Conservation (phyloP, 805 yeast genomes). For the Blastobotrys terrestris region DNA sequence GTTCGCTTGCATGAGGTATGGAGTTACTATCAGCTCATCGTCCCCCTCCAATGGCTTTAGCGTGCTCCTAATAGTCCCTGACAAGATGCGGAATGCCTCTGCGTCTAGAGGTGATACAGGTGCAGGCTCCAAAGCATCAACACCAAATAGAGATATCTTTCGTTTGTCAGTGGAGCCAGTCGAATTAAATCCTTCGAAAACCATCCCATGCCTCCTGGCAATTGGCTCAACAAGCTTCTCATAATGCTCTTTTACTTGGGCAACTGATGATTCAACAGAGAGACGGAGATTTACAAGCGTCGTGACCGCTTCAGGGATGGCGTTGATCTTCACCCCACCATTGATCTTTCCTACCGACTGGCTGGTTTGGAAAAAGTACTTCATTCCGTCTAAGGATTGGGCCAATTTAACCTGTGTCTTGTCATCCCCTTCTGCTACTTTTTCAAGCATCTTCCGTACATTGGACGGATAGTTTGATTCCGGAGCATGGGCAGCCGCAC, state of each 20-base stretch:
- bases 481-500: slow-evolving; percentile 51
- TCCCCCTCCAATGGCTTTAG: not conserved
- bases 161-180: slow-evolving; percentile 9
- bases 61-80: slow-evolving; percentile 36
- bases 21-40: slow-evolving; percentile 38
- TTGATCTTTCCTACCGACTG: slow-evolving; percentile 55
- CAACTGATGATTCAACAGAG: slow-evolving; percentile 46
- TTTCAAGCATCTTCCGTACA: slow-evolving; percentile 17
- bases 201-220: slow-evolving; percentile 31
- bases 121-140: slow-evolving; percentile 35
- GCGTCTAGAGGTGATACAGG: slow-evolving; percentile 40
- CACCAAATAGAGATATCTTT: not conserved
- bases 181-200: slow-evolving; percentile 36
- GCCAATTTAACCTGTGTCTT: slow-evolving; percentile 8
- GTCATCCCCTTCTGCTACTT: slow-evolving; percentile 25
- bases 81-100: slow-evolving; percentile 43
- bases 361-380: slow-evolving; percentile 46
- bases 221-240: slow-evolving; percentile 31
- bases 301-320: slow-evolving; percentile 54
- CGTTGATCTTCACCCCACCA: slow-evolving; percentile 71
- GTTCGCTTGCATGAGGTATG: slow-evolving; percentile 57
- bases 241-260: slow-evolving; percentile 35
- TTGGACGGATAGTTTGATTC: not conserved
- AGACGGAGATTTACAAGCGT: slow-evolving; percentile 54
- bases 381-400: not conserved